Percentiles rank a stretch among this genome's conserved stretches.
Evolutionary conservation across 2,329 filamentous ascomycete species (phyloP).

Genomic region (Nigrospora oryzae): DNA sequence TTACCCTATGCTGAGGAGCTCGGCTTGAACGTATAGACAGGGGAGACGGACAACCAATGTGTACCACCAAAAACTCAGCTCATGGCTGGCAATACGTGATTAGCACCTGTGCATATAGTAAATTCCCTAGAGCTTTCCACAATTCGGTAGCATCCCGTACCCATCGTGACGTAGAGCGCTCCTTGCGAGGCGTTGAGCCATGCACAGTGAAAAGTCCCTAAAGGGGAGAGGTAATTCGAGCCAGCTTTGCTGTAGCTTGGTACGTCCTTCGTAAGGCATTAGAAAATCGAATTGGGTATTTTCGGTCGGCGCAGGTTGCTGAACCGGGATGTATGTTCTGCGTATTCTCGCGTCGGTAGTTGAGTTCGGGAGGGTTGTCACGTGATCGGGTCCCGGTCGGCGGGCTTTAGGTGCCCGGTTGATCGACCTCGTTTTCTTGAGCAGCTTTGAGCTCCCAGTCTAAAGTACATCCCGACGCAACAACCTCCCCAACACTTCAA

Average conservation of each 20-base stretch:
- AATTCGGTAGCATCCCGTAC: constrained; percentile 1
- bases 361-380: neutral
- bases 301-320: no score
- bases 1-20: constrained; percentile 92
- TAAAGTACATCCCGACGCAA: neutral
- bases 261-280: no score
- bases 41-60: constrained; percentile 21
- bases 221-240: no score
- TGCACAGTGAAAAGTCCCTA: no score
- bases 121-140: constrained; percentile 27
- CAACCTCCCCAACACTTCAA: constrained; percentile 13
- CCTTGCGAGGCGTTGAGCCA: no score
- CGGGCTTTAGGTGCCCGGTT: neutral
- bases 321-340: neutral
- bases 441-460: constrained; percentile 2
- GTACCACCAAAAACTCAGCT: constrained; percentile 35
- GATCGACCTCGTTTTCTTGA: neutral
- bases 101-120: constrained; percentile 37
- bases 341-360: neutral
- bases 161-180: neutral
- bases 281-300: no score
- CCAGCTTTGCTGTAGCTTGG: no score
- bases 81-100: constrained; percentile 25
- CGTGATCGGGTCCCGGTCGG: neutral
- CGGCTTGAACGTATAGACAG: constrained; percentile 80